These are phyloP conservation scores for Lentinula raphanica DNA, from an alignment of 768 basidiomycete species.

Conservation along the genomic window DNA sequence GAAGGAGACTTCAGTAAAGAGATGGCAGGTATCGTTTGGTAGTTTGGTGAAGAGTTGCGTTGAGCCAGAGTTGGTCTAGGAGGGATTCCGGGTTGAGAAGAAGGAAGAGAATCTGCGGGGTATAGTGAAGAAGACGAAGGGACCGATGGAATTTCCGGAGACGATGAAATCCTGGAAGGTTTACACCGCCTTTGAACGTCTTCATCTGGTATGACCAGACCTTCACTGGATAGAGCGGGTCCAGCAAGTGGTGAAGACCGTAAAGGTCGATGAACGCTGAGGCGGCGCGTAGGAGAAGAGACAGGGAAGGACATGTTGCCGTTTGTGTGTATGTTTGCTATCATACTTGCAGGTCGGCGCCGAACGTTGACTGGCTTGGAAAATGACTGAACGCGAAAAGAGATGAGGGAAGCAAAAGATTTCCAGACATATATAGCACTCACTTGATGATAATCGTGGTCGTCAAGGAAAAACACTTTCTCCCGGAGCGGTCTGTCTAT, in stretches of 20 bases:
- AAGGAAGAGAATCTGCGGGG: neutral
- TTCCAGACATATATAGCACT: neutral
- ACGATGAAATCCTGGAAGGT: conserved; percentile 2
- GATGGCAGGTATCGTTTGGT: neutral
- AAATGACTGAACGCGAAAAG: neutral
- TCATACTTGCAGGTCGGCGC: neutral
- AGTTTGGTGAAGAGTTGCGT: neutral
- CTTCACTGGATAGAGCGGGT: conserved; percentile 2
- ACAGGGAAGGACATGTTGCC: neutral
- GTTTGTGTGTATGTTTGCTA: neutral
- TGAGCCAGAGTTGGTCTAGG: neutral
- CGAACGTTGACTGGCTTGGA: neutral
- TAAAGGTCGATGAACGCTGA: conserved; percentile 1
- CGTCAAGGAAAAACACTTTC: neutral
- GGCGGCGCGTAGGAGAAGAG: neutral
- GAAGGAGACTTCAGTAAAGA: neutral
- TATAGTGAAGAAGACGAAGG: neutral
- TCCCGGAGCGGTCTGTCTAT: neutral
- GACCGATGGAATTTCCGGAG: neutral
- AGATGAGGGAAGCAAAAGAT: neutral
- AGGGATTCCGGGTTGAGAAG: neutral
- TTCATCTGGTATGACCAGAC: neutral
- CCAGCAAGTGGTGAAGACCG: conserved; percentile 5
- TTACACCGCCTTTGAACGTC: neutral
- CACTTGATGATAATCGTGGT: neutral